Base-by-base conservation (phyloP, 2,329 filamentous ascomycete species). In the Rosellinia necatrix region DNA sequence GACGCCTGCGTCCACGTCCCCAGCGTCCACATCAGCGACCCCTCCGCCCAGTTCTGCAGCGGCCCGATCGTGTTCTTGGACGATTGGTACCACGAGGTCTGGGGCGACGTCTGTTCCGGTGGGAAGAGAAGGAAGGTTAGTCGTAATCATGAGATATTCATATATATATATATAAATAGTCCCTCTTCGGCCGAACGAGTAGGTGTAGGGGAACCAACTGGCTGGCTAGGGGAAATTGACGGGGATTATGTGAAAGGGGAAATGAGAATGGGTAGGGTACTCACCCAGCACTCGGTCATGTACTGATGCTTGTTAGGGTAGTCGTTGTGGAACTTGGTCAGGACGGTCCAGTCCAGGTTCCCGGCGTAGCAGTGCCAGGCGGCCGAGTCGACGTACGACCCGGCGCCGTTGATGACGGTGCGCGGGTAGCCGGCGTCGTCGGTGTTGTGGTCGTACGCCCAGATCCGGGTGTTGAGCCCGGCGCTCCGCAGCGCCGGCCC, bases 221-320 rank as follows among this genome's bases (percentile, higher is more conserved):
- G n/a, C n/a, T n/a, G n/a, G n/a, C n/a, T n/a, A n/a, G n/a, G n/a
- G n/a, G n/a, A n/a, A n/a, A n/a, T n/a, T n/a, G n/a, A n/a, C n/a
- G n/a, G n/a, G n/a, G n/a, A n/a, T n/a, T n/a, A n/a, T n/a, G n/a
- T n/a, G n/a, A n/a, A n/a, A n/a, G n/a, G n/a, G n/a, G n/a, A n/a
- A n/a, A n/a, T n/a, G n/a, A n/a, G n/a, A n/a, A n/a, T n/a, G n/a
- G n/a, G n/a, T n/a, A 22, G 5, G 12, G 21, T 19, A 49, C 56
- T 56, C 34, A 59, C 56, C 68, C 74, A 78, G 67, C 78, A 80
- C 63, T 80, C 77, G 10, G 77, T 79, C 77, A 79, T 78, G 68
- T 77, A 78, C 61, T 80, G 76, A 19, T 70, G 68, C 6, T 68
- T 71, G 43, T 60, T 53, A 0, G 76, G 75, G 64, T 75, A 74